Evolutionary conservation across 306 rosid species (phyloP).

Genomic region (Sicyos baderoa): DNA sequence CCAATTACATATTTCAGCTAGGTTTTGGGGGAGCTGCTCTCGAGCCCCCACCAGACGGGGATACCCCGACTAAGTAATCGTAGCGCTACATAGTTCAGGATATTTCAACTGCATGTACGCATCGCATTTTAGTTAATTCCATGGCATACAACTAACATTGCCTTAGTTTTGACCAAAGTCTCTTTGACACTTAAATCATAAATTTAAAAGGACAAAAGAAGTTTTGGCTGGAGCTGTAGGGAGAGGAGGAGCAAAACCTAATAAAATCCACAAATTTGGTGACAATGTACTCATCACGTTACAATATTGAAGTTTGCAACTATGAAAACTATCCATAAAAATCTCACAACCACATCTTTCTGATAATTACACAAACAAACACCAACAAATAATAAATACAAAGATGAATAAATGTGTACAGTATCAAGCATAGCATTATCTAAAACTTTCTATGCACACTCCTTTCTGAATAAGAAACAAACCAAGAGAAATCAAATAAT

Average conservation of each 20-base stretch:
- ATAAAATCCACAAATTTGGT: not conserved
- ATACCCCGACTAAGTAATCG: no score
- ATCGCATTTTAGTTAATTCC: not conserved
- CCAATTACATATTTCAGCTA: no score
- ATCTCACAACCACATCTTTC: conserved; percentile 2
- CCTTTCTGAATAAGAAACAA: conserved; percentile 7
- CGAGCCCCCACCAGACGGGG: no score
- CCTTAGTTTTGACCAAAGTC: not conserved
- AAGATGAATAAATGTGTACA: conserved; percentile 12
- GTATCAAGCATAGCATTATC: conserved; percentile 3
- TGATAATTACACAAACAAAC: conserved; percentile 5
- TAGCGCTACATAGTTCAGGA: no score
- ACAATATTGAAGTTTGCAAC: not conserved
- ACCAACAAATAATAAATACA: conserved; percentile 15
- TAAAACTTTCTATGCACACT: conserved; percentile 15
- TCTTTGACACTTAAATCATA: not conserved
- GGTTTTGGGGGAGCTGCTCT: no score
- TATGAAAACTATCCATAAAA: not conserved
- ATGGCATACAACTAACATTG: not conserved
- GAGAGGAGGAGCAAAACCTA: not conserved
- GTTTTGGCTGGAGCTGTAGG: no score
- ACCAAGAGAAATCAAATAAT: conserved; percentile 10
- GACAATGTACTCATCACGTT: not conserved
- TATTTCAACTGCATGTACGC: not conserved
- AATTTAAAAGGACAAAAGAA: not conserved